Evolutionary conservation across 2,329 filamentous ascomycete species (phyloP).

Genomic region (Clarireedia homoeocarpa): DNA sequence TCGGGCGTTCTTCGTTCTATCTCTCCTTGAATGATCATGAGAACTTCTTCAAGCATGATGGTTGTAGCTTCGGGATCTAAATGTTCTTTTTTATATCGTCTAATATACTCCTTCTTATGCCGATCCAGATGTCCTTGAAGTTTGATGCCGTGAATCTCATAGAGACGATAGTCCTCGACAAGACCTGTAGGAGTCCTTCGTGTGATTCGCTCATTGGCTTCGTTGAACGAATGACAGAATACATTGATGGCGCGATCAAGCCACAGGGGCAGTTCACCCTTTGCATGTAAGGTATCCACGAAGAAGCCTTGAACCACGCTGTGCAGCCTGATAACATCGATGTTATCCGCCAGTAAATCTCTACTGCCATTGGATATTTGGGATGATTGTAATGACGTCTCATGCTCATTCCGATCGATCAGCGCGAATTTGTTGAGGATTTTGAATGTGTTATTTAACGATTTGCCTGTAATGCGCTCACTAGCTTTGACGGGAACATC

Average conservation of each 20-base stretch:
- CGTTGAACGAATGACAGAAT: slow-evolving; percentile 42
- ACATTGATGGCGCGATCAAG: slow-evolving; percentile 40
- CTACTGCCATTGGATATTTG: slow-evolving; percentile 32
- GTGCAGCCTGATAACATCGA: slow-evolving; percentile 44
- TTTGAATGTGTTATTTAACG: slow-evolving; percentile 40
- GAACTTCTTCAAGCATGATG: slow-evolving; percentile 30
- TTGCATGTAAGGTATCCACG: slow-evolving; percentile 36
- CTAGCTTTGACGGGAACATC: slow-evolving; percentile 41
- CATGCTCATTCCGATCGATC: slow-evolving; percentile 42
- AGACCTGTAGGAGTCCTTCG: slow-evolving; percentile 36
- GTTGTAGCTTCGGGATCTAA: slow-evolving; percentile 25
- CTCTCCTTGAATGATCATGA: slow-evolving; percentile 34
- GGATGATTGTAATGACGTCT: slow-evolving; percentile 21
- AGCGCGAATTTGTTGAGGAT: slow-evolving; percentile 45
- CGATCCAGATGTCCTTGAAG: slow-evolving; percentile 37
- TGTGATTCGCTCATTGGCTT: slow-evolving; percentile 38
- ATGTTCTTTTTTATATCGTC: slow-evolving; percentile 10
- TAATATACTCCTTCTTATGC: slow-evolving; percentile 30
- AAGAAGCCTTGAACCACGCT: slow-evolving; percentile 47
- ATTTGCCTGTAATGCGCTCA: slow-evolving; percentile 27
- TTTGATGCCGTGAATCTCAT: slow-evolving; percentile 42
- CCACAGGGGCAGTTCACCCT: slow-evolving; percentile 39
- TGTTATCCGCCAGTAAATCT: slow-evolving; percentile 36
- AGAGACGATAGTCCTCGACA: slow-evolving; percentile 45
- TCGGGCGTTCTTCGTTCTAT: slow-evolving; percentile 38